Evolutionary conservation across 1,139 yeast species (phyloP).

Genomic region (Chernovozyma aurita): DNA sequence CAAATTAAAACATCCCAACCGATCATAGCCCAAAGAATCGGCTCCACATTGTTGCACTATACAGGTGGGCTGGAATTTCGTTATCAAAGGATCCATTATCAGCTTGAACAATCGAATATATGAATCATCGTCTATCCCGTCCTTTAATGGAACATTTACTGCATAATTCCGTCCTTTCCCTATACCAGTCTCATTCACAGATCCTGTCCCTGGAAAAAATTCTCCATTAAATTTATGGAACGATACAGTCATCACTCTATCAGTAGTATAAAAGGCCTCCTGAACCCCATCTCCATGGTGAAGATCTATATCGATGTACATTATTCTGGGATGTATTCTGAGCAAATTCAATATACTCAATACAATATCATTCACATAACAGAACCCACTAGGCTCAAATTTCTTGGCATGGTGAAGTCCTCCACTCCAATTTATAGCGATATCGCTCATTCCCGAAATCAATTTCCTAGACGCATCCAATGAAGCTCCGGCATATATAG

Average conservation of each 20-base stretch:
- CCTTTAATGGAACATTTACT: constrained; percentile 88
- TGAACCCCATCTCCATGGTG: constrained; percentile 99
- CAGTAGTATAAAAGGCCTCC: constrained; percentile 93
- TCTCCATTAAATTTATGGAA: constrained; percentile 95
- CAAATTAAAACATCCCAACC: constrained; percentile 88
- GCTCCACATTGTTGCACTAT: constrained; percentile 97
- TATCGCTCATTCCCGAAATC: constrained; percentile 81
- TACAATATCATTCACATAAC: constrained; percentile 93
- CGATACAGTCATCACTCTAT: constrained; percentile 91
- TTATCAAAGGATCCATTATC: constrained; percentile 81
- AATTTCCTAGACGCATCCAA: constrained; percentile 88
- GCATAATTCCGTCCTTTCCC: constrained; percentile 85
- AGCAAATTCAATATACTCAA: constrained; percentile 77
- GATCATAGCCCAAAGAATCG: constrained; percentile 89
- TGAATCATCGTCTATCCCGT: constrained; percentile 93
- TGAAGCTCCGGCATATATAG: constrained; percentile 88
- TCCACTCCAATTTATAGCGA: constrained; percentile 97
- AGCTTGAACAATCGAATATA: constrained; percentile 75
- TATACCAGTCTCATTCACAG: constrained; percentile 79
- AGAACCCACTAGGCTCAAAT: constrained; percentile 90
- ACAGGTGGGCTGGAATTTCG: constrained; percentile 82
- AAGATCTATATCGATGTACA: constrained; percentile 90
- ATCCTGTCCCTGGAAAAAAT: constrained; percentile 96
- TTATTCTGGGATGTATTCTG: constrained; percentile 83
- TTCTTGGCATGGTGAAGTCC: constrained; percentile 97